phyloP scores from a whole-genome alignment of 192 early-diverging fungal species.

The Chytriomyces sp. region DNA sequence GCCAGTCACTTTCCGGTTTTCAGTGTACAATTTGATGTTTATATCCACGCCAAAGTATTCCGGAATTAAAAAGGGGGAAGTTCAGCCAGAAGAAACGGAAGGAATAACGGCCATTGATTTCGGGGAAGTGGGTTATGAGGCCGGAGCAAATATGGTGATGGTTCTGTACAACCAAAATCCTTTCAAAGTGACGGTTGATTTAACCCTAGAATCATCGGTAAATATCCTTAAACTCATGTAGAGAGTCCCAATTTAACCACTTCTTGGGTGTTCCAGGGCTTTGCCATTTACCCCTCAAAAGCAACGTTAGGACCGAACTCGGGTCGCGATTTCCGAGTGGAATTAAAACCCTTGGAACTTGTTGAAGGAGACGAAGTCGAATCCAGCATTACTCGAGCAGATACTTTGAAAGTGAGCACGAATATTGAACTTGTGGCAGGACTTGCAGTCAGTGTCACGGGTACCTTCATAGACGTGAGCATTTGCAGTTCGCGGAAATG shows the following conservation, averaged over 20 bases:
- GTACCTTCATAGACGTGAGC: conserved; percentile 53
- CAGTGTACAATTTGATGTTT: conserved; percentile 28
- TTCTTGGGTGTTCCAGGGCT: conserved; percentile 15
- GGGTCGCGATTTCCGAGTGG: conserved; percentile 41
- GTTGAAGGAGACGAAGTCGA: conserved; percentile 43
- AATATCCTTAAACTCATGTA: no score
- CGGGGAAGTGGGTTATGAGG: conserved; percentile 51
- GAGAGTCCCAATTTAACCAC: no score
- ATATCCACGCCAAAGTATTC: conserved; percentile 29
- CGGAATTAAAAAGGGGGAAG: conserved; percentile 31
- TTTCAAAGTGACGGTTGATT: conserved; percentile 40
- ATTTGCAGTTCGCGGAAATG: neutral
- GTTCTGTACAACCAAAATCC: conserved; percentile 52
- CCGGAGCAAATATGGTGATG: conserved; percentile 37
- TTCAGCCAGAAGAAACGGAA: conserved; percentile 38
- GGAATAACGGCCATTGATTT: conserved; percentile 44
- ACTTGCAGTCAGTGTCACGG: conserved; percentile 33
- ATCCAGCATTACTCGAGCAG: conserved; percentile 39
- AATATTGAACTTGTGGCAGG: conserved; percentile 31
- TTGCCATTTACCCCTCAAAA: conserved; percentile 16
- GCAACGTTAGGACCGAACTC: conserved; percentile 37
- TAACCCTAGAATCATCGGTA: neutral
- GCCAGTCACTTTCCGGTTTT: conserved; percentile 43
- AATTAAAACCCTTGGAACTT: conserved; percentile 34
- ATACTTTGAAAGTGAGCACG: conserved; percentile 31